Evolutionary conservation across 495 filamentous ascomycete genomes (phyloP).

Genomic region (Podospora didyma): DNA sequence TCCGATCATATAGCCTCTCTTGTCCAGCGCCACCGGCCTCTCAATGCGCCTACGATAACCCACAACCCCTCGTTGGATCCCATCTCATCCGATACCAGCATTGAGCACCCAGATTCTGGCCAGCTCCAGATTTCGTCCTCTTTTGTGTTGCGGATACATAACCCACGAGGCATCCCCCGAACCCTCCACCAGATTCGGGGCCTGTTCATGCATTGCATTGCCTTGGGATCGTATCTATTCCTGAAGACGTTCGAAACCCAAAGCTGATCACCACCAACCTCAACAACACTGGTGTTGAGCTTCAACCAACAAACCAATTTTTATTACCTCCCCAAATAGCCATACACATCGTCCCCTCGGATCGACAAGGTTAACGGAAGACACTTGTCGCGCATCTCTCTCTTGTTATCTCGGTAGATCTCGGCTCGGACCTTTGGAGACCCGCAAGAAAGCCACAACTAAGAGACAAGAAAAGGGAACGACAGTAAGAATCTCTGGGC

Average conservation of each 20-base stretch:
- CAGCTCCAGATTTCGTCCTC: conserved; percentile 3
- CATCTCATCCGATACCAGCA: conserved; percentile 8
- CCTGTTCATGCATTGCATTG: conserved; percentile 6
- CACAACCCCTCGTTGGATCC: conserved; percentile 5
- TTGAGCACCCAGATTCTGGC: background rate
- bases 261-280: background rate
- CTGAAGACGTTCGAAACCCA: background rate
- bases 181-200: conserved; percentile 6
- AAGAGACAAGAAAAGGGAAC: background rate
- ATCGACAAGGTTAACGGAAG: background rate
- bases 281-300: background rate
- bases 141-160: conserved; percentile 20
- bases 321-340: background rate
- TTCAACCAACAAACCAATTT: background rate
- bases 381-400: conserved; percentile 3
- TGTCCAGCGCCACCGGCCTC: conserved; percentile 13
- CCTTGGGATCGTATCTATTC: background rate
- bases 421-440: conserved; percentile 6
- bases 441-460: conserved; percentile 6
- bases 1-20: conserved; percentile 18
- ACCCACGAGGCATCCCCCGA: conserved; percentile 16
- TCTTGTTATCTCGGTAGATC: conserved; percentile 18
- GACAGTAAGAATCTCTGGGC: background rate
- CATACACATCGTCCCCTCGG: conserved; percentile 1
- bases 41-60: conserved; percentile 19